phyloP scores from a whole-genome alignment of 805 yeast genomes.

The Starmerella potacharoeniae region DNA sequence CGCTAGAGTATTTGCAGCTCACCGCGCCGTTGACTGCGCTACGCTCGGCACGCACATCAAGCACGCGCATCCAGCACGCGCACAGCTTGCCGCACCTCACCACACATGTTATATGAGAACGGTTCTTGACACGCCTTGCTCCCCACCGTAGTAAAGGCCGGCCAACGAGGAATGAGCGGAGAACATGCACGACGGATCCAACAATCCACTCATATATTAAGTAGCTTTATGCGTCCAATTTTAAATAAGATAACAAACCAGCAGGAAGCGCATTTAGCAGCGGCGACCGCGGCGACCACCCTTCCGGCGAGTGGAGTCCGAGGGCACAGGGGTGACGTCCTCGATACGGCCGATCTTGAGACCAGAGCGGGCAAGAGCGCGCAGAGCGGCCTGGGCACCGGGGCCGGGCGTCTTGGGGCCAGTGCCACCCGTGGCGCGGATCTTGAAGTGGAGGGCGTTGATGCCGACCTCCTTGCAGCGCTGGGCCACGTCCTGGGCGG shows the following conservation, averaged over 20 bases:
- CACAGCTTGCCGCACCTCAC: no score
- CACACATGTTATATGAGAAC: no score
- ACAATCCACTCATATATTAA: constrained; percentile 4
- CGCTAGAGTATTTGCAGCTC: no score
- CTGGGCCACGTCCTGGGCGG: constrained; percentile 97
- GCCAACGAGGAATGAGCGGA: no score
- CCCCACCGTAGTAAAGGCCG: no score
- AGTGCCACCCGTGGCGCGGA: constrained; percentile 99
- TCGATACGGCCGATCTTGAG: constrained; percentile 99
- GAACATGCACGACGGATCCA: neutral
- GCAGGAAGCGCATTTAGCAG: constrained; percentile 39
- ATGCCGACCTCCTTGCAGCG: constrained; percentile 99
- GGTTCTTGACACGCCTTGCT: no score
- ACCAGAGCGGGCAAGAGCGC: constrained; percentile 99
- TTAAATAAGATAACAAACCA: constrained; percentile 17
- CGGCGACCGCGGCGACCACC: constrained; percentile 99
- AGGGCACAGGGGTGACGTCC: constrained; percentile 99
- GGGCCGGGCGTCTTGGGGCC: constrained; percentile 99
- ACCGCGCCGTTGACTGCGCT: no score
- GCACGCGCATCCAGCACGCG: no score
- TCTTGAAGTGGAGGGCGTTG: constrained; percentile 98
- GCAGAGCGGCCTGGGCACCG: constrained; percentile 98
- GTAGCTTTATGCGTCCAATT: constrained; percentile 11
- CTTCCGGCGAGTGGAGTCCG: constrained; percentile 99
- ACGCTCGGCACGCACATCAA: no score